Percentiles rank a stretch among this genome's conserved stretches.
Evolutionary conservation across 2,329 filamentous ascomycete species (phyloP).

Genomic region (Penicillium sp.): DNA sequence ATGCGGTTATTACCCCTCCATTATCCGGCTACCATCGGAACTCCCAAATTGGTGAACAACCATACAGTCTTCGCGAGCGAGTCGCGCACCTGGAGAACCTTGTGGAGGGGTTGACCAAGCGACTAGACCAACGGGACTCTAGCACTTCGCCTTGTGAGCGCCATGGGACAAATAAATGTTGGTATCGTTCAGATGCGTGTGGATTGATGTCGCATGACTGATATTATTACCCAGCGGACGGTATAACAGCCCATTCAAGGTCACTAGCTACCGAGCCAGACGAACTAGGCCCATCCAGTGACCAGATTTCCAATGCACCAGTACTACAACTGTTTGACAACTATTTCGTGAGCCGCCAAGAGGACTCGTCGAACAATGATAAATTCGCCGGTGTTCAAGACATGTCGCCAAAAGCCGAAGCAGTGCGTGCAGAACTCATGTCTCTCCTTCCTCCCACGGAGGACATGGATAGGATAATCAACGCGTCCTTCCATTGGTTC

Average conservation of each 20-base stretch:
- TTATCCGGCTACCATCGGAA: background rate
- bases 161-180: background rate
- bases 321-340: conserved; percentile 41
- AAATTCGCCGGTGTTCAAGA: conserved; percentile 23
- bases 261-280: conserved; percentile 18
- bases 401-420: conserved; percentile 28
- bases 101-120: conserved; percentile 35
- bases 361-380: conserved; percentile 28
- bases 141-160: conserved; percentile 6
- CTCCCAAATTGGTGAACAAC: conserved; percentile 23
- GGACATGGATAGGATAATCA: conserved; percentile 35
- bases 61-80: conserved; percentile 40
- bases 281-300: conserved; percentile 22
- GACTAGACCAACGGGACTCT: conserved; percentile 26
- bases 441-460: conserved; percentile 35
- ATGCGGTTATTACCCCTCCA: conserved; percentile 14
- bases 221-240: conserved; percentile 2
- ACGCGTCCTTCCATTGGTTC: conserved; percentile 29
- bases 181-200: background rate
- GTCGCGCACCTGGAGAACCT: conserved; percentile 39
- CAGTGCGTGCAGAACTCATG: conserved; percentile 27
- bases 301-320: conserved; percentile 36
- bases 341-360: conserved; percentile 33
- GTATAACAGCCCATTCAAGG: conserved; percentile 1
- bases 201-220: background rate